Evolutionary conservation across 352 stramenopile genomes (phyloP), one percentile per base, ranked within the genome.

Genomic region (Salisapilia sapeloensis): DNA sequence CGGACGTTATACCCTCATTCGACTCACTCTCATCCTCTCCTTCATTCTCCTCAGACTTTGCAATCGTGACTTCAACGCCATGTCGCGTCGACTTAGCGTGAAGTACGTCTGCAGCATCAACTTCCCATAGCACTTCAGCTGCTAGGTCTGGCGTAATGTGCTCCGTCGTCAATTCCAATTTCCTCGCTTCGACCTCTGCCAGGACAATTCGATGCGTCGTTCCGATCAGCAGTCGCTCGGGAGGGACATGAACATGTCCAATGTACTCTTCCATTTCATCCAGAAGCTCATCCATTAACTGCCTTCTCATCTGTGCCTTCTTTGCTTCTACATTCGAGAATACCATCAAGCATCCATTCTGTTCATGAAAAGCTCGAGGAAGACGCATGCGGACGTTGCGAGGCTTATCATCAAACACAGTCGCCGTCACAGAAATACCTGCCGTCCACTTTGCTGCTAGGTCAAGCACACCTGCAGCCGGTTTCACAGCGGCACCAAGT

Each of bases 401-500:
- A 2, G 67, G 58, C 23, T 79, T 83, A 32, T 70, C 71, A 46
- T 91, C 77, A 30, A 92, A 67, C 2, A 83, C 57, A 1, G 75
- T 83, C 3, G 81, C 71, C 1, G 77, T 90, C 9, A 75, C 77
- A 8, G 71, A 87, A 45, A 91, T 90, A 0, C 75, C 76, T 9
- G 74, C 76, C 5, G 78, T 77, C 2, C 71, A 72, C 24, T 66
- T 69, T 4, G 72, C 62, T 2, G 76, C 75, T 25, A 90, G 41
- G 33, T 94, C 81, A 5, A 94, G 36, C 6, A 92, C 66, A 12
- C 81, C 80, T 0, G 76, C 78, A 1, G 81, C 78, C 5, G 81
- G 81, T 41, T 94, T 94, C 16, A 93, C 69, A 1, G 78, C 80
- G 9, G 92, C 74, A 10, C 81, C 81, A 13, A 93, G 72, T 6